Base-by-base conservation (phyloP, 1,139 yeast species). In the Yamadazyma conglobata region DNA sequence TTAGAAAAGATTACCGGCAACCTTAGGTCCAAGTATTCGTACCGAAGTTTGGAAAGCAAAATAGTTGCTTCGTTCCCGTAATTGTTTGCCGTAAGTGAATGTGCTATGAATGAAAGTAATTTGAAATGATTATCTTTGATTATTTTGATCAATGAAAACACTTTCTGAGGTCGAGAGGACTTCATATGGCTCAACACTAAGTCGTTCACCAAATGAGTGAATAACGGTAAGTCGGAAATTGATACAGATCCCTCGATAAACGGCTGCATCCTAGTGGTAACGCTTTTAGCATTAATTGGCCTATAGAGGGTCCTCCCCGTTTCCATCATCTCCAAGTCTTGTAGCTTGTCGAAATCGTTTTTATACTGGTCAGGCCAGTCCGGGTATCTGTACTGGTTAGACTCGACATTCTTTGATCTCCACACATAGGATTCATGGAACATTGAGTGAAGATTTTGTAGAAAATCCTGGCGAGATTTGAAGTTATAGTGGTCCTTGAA, bases 151-250 rank as follows among this genome's bases (percentile, higher is more conserved):
- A 57, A 30, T 10, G 33, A 36, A 3, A 23, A 10, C n/a, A 37
- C 25, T 18, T 42, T 43, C 7, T 27, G 26, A 9, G 32, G 22
- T 4, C 31, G 19, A 6, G 31, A 22, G 7, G 39, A 30, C 11
- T 28, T 18, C 31, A 48, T 39, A 18, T 38, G 35, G 15, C 32
- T 24, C 6, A 17, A 15, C 2, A 60, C 44, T 17, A 52, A 36
- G 2, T 40, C 27, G 10, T 40, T 37, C 4, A 63, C 39, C 24
- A 61, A 40, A 3, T 30, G 30, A 14, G 40, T 36, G 36, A 65
- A 64, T 4, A 36, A 28, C 0, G 71, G 71, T 20, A 64, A 43
- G 34, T 66, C 72, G 4, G 44, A 40, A 1, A 51, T 37, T 9
- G 33, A 34, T 3, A 67, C 18, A 0, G 45, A 37, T 0, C 65